These are phyloP conservation scores for Melaleuca alternifolia DNA, from an alignment of 345 rosid genomes.

Conservation along the genomic window DNA sequence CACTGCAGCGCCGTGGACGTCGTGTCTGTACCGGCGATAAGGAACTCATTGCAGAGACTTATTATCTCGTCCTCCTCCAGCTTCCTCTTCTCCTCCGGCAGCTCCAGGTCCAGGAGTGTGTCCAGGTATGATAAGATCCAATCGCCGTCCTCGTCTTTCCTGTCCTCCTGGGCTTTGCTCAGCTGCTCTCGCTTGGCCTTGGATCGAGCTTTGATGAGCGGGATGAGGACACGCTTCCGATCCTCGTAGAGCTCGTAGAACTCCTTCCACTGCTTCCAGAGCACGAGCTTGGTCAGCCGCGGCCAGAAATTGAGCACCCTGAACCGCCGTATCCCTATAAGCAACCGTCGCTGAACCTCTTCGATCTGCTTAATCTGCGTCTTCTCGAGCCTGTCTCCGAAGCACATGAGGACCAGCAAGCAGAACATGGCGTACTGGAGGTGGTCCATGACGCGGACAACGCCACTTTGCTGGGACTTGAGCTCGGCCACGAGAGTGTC, in stretches of 20 bases:
- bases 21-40: background rate
- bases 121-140: background rate
- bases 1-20: background rate
- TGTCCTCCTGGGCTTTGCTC: background rate
- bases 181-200: background rate
- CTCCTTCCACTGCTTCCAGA: background rate
- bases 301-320: background rate
- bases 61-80: background rate
- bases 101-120: background rate
- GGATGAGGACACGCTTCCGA: background rate
- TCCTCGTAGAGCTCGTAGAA: background rate
- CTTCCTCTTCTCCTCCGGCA: background rate
- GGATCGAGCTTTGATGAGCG: background rate
- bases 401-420: background rate
- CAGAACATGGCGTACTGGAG: background rate
- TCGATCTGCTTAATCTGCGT: background rate
- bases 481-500: background rate
- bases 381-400: background rate
- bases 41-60: background rate
- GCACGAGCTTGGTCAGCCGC: background rate
- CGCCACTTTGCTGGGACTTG: background rate
- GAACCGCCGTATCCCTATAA: background rate
- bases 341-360: background rate
- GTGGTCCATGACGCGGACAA: background rate
- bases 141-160: background rate